phyloP scores from a whole-genome alignment of 345 rosid species.

The Sonneratia alba region DNA sequence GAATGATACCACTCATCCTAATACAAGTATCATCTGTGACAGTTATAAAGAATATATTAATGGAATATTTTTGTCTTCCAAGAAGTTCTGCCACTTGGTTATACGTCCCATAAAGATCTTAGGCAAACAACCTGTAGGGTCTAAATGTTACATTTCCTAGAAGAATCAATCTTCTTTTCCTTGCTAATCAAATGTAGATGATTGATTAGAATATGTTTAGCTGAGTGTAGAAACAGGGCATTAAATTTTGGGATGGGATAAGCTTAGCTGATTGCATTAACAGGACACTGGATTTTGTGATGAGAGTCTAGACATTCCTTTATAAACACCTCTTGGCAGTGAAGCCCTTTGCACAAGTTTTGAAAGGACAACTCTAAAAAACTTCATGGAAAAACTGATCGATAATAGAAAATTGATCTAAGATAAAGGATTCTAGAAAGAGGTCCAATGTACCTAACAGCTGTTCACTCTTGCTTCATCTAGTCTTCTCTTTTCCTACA shows the following conservation, averaged over 20 bases:
- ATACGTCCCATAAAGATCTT: background rate
- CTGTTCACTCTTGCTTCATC: slow-evolving; percentile 60
- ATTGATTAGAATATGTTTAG: background rate
- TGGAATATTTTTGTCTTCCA: background rate
- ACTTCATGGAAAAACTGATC: slow-evolving; percentile 7
- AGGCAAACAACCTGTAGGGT: background rate
- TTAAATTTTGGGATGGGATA: background rate
- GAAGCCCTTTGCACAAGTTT: background rate
- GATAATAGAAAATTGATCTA: slow-evolving; percentile 1
- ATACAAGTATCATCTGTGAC: background rate
- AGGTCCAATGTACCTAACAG: slow-evolving; percentile 26
- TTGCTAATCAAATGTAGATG: background rate
- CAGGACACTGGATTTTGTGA: background rate
- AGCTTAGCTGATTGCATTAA: background rate
- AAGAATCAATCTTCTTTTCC: background rate
- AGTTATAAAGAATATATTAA: background rate
- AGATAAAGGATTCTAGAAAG: slow-evolving; percentile 14
- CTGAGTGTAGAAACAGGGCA: background rate
- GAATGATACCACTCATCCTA: background rate
- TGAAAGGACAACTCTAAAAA: background rate
- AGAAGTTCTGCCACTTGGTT: background rate
- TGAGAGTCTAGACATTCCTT: background rate
- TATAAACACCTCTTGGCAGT: background rate
- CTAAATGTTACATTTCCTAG: background rate
- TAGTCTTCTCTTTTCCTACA: slow-evolving; percentile 85